Evolutionary conservation across 805 yeast species (phyloP).

Genomic region (Pichia manshurica): DNA sequence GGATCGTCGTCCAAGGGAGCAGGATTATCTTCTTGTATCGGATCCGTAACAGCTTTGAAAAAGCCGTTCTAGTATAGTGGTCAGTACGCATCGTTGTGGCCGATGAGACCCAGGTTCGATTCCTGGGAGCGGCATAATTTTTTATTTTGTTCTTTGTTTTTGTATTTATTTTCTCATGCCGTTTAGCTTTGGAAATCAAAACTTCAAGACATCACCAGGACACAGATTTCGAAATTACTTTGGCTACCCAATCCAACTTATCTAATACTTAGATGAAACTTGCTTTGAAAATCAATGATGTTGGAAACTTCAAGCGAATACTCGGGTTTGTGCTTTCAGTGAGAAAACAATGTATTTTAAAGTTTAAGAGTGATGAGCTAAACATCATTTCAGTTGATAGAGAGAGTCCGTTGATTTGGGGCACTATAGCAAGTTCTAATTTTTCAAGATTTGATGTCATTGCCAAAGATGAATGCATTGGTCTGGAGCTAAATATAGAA

Average conservation of each 20-base stretch:
- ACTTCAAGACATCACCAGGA: too few species aligned
- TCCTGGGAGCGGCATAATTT: constrained; percentile 23
- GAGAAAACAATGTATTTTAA: constrained; percentile 50
- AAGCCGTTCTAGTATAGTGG: constrained; percentile 23
- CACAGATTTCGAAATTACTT: too few species aligned
- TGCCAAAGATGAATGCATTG: constrained; percentile 48
- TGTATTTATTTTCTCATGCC: too few species aligned
- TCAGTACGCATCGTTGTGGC: constrained; percentile 23
- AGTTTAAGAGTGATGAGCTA: constrained; percentile 47
- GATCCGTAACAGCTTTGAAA: too few species aligned
- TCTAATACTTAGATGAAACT: constrained; percentile 21
- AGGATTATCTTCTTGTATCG: too few species aligned
- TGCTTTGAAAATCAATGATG: constrained; percentile 22
- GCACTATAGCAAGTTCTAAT: constrained; percentile 43
- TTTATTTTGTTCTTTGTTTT: not conserved
- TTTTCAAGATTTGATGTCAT: constrained; percentile 47
- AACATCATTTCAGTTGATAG: constrained; percentile 46
- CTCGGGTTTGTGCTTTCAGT: constrained; percentile 32
- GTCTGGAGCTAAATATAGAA: constrained; percentile 59
- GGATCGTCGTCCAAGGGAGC: too few species aligned
- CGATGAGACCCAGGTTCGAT: constrained; percentile 23
- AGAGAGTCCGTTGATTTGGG: constrained; percentile 66
- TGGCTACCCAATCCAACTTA: too few species aligned
- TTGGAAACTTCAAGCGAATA: constrained; percentile 21
- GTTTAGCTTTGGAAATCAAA: too few species aligned